Percentiles rank a stretch among this genome's conserved stretches.
Evolutionary conservation across 441 rosid species (phyloP).

Genomic region (Arabidopsis hybrid): DNA sequence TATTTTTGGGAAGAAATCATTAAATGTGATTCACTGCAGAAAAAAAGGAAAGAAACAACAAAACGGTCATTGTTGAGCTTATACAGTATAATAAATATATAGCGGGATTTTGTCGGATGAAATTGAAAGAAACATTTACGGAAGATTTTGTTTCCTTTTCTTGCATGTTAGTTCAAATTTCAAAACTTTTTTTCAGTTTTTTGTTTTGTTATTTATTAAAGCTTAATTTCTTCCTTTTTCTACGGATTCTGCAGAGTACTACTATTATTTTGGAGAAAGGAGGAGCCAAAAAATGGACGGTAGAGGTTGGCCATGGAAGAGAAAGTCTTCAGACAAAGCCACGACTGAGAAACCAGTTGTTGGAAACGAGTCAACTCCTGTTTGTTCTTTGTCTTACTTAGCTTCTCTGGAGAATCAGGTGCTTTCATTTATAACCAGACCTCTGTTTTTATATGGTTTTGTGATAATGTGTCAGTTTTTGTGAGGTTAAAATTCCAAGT

Average conservation of each 20-base stretch:
- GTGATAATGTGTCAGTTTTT: neutral
- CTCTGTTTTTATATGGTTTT: constrained; percentile 23
- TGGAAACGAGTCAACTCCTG: constrained; percentile 51
- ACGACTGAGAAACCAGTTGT: constrained; percentile 49
- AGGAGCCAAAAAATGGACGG: constrained; percentile 52
- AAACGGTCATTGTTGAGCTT: constrained; percentile 32
- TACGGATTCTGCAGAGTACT: constrained; percentile 3
- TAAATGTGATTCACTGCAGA: constrained; percentile 28
- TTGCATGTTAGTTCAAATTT: constrained; percentile 42
- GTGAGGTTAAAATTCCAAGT: neutral
- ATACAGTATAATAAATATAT: constrained; percentile 26
- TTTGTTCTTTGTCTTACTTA: constrained; percentile 49
- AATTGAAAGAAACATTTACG: constrained; percentile 37
- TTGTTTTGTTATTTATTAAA: neutral
- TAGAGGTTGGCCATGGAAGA: constrained; percentile 71
- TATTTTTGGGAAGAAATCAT: constrained; percentile 23
- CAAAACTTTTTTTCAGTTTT: constrained; percentile 25
- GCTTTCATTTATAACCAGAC: neutral
- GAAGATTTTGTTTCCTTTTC: constrained; percentile 36
- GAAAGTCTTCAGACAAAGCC: constrained; percentile 53
- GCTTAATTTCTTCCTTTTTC: constrained; percentile 12
- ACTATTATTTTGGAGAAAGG: neutral
- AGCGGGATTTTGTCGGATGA: constrained; percentile 36
- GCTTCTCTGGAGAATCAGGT: constrained; percentile 61
- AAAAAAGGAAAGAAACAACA: constrained; percentile 14